phyloP scores from a whole-genome alignment of 352 stramenopile genomes.

The Pythium sp. region DNA sequence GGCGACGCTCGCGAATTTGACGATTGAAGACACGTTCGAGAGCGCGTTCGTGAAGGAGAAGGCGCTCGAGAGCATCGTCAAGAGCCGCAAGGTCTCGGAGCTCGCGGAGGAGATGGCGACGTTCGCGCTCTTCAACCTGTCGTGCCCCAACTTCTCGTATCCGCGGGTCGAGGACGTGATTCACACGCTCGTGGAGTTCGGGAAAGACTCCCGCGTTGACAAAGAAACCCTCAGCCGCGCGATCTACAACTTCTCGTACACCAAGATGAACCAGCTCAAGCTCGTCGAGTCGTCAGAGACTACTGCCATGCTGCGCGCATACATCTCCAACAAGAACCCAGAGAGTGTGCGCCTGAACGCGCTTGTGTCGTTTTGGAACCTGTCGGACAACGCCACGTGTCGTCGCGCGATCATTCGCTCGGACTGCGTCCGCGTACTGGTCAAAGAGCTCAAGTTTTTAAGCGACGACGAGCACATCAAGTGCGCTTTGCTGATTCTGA shows the following conservation, averaged over 20 bases:
- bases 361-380: slow-evolving; percentile 29
- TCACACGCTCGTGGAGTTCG: slow-evolving; percentile 52
- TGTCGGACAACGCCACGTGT: slow-evolving; percentile 50
- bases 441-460: slow-evolving; percentile 39
- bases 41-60: slow-evolving; percentile 73
- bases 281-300: slow-evolving; percentile 53
- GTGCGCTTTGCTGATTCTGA: slow-evolving; percentile 36
- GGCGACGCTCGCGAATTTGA: slow-evolving; percentile 61
- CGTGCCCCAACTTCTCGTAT: slow-evolving; percentile 63
- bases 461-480: slow-evolving; percentile 33
- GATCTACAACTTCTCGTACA: slow-evolving; percentile 68
- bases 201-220: slow-evolving; percentile 34
- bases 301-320: slow-evolving; percentile 30
- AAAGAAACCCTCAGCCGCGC: slow-evolving; percentile 47
- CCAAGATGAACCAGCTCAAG: slow-evolving; percentile 61
- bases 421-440: slow-evolving; percentile 42
- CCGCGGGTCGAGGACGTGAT: slow-evolving; percentile 65
- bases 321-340: slow-evolving; percentile 26
- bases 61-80: slow-evolving; percentile 55
- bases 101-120: slow-evolving; percentile 39
- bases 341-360: slow-evolving; percentile 39
- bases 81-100: slow-evolving; percentile 38
- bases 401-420: slow-evolving; percentile 43
- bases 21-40: slow-evolving; percentile 69
- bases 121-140: slow-evolving; percentile 68